phyloP scores from a whole-genome alignment of 345 rosid genomes.

The Salix arbutifolia region DNA sequence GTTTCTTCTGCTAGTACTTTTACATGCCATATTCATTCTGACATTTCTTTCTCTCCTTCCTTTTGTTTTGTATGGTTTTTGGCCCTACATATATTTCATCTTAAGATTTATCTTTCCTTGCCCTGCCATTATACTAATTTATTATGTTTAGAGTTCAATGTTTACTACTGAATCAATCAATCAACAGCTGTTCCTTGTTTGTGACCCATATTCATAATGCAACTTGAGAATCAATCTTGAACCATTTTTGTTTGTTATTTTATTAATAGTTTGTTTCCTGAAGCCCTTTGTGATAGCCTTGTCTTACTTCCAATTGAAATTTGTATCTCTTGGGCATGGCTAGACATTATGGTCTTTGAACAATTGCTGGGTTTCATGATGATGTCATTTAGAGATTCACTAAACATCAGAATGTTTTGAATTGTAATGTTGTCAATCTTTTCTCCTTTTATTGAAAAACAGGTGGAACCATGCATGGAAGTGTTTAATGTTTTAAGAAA shows the following conservation, averaged over 20 bases:
- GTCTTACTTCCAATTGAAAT: background rate
- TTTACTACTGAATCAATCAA: background rate
- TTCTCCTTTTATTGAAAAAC: background rate
- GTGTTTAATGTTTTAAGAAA: background rate
- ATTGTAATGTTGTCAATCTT: background rate
- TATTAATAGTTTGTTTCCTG: background rate
- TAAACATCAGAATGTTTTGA: background rate
- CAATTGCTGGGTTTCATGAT: background rate
- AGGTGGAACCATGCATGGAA: background rate
- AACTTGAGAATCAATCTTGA: background rate
- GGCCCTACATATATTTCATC: background rate
- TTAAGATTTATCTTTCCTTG: background rate
- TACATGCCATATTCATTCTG: background rate
- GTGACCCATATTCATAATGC: background rate
- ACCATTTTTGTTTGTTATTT: background rate
- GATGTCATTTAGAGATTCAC: background rate
- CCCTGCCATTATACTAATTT: background rate
- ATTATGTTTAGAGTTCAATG: background rate
- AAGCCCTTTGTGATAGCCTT: background rate
- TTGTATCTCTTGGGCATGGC: background rate
- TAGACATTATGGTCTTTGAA: background rate
- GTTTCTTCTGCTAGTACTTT: background rate
- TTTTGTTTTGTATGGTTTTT: background rate
- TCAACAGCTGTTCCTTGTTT: background rate
- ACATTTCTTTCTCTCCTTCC: background rate